These are phyloP conservation scores for Blastomyces gilchristii DNA, from an alignment of 2,329 filamentous ascomycete genomes.

Conservation along the genomic window DNA sequence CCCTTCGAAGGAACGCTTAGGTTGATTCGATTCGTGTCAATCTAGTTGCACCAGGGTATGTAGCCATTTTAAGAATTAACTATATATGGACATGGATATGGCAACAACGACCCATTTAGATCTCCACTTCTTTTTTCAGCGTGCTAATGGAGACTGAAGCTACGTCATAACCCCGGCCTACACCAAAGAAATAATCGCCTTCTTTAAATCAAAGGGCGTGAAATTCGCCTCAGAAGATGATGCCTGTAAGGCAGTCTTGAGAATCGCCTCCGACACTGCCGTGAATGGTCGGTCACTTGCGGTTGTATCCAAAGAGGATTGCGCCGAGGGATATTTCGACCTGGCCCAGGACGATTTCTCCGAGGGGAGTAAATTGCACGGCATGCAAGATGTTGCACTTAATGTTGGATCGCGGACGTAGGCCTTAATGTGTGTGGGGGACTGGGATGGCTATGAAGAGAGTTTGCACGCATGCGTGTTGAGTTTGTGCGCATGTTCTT, in stretches of 20 bases:
- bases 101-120: not conserved
- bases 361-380: conserved; percentile 20
- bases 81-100: not conserved
- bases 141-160: conserved; percentile 7
- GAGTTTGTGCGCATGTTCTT: not conserved
- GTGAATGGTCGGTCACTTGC: conserved; percentile 24
- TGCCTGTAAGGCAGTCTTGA: conserved; percentile 26
- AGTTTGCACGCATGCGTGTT: not conserved
- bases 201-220: conserved; percentile 32
- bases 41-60: conserved; percentile 31
- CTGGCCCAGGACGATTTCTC: conserved; percentile 28
- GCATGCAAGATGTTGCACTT: conserved; percentile 52
- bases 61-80: conserved; percentile 19
- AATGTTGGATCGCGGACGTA: conserved; percentile 39
- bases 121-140: too few relatives aligned
- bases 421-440: not conserved
- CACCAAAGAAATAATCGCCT: conserved; percentile 23
- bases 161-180: conserved; percentile 9
- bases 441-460: not conserved
- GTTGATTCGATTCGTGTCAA: conserved; percentile 26
- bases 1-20: conserved; percentile 24
- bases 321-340: conserved; percentile 25
- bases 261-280: conserved; percentile 23
- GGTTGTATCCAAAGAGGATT: conserved; percentile 27
- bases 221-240: conserved; percentile 27